Evolutionary conservation across 2,329 filamentous ascomycete species (phyloP).

Genomic region (Rhinocladiella similis): DNA sequence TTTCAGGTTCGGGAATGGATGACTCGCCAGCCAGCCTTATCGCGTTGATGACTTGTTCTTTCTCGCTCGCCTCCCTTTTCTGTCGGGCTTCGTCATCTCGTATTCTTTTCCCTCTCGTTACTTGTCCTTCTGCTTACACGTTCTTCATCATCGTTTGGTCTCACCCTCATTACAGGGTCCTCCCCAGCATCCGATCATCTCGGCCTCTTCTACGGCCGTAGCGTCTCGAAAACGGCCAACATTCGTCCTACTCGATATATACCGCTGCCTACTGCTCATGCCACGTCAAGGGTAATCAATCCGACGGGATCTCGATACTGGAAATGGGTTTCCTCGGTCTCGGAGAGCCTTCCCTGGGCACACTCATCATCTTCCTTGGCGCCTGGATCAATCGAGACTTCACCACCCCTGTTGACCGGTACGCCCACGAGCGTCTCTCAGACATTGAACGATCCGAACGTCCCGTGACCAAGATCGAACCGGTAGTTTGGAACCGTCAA

Average conservation of each 20-base stretch:
- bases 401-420: not conserved
- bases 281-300: too few species aligned
- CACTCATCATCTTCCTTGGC: constrained; percentile 50
- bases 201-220: not conserved
- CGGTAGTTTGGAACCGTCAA: constrained; percentile 25
- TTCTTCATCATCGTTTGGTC: too few species aligned
- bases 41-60: too few species aligned
- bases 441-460: constrained; percentile 1
- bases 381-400: constrained; percentile 58
- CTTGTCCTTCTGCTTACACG: too few species aligned
- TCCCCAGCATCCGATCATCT: not conserved
- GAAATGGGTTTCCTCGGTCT: constrained; percentile 12
- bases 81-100: too few species aligned
- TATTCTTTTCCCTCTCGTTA: too few species aligned
- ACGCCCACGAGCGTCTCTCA: not conserved
- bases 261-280: not conserved
- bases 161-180: not conserved
- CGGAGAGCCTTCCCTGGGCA: constrained; percentile 11
- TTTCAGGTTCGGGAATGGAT: too few species aligned
- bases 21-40: too few species aligned
- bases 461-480: not conserved
- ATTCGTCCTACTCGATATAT: not conserved
- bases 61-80: too few species aligned
- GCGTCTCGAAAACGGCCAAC: not conserved
- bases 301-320: not conserved